Base-by-base conservation (phyloP, 345 rosid species). In the Citrus australasica region DNA sequence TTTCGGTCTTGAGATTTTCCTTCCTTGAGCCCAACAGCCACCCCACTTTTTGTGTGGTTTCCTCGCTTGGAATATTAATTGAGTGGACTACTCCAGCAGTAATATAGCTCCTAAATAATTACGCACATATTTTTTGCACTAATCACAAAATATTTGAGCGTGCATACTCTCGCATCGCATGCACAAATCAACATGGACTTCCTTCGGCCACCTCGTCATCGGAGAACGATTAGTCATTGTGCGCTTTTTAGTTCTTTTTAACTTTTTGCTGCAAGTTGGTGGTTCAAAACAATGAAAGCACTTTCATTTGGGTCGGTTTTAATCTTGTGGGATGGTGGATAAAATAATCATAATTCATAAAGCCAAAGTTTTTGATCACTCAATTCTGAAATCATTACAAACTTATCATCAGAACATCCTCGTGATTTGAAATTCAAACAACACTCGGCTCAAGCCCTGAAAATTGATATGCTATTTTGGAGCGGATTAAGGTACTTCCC, bases 11-110 rank as follows among this genome's bases (percentile, higher is more conserved):
- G 70, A 38, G 65, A 42, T 46, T 22, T 58, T 38, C 7, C 72
- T 70, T 55, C 77, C 80, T 76, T 66, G 83, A 81, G 74, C 83
- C 83, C 80, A 73, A 72, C 60, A 74, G 76, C 61, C 65, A 69
- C 32, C 8, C 22, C 4, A 27, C 32, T 48, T 75, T 75, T 30
- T 48, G 13, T 28, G 61, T 24, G 69, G 62, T 3, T n/a, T 40
- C 69, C 3, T 30, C 3, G 32, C 61, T 32, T 19, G 61, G 9
- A 24, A 19, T 8, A 19, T 25, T 42, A 42, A 17, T 33, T 21
- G 48, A 5, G 32, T 22, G 61, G 62, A 21, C 70, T 63, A 64
- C 51, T 64, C 28, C 27, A 42, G 6, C 33, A 27, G 9, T 53
- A 5, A 53, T 46, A 46, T 46, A 53, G 58, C 58, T 19, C 8